Evolutionary conservation across 2,329 filamentous ascomycete species (phyloP).

Genomic region (Aspergillus terreus): DNA sequence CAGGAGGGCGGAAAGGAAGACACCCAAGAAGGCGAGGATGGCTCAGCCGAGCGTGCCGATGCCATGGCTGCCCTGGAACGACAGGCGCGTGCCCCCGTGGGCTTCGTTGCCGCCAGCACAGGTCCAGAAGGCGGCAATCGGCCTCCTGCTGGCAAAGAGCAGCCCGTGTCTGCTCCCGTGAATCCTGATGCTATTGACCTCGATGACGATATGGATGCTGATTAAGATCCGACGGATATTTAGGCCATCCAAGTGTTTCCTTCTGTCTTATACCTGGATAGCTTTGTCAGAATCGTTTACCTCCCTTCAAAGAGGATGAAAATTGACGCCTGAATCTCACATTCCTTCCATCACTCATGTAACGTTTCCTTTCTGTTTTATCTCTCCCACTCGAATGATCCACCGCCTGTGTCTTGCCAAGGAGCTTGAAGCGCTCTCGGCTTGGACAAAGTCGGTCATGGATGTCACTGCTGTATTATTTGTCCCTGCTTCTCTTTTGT

Average conservation of each 20-base stretch:
- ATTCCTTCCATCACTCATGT: constrained; percentile 1
- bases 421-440: too few relatives aligned
- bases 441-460: neutral
- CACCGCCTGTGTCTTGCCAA: neutral
- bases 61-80: constrained; percentile 87
- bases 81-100: constrained; percentile 80
- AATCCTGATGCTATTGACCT: constrained; percentile 89
- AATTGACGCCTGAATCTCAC: neutral
- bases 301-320: neutral
- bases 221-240: constrained; percentile 14
- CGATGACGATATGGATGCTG: constrained; percentile 54
- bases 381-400: neutral
- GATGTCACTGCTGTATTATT: constrained; percentile 1
- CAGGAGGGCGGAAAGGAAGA: constrained; percentile 31
- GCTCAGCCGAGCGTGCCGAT: constrained; percentile 56
- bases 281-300: neutral
- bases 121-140: constrained; percentile 63
- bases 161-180: constrained; percentile 42
- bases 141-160: constrained; percentile 30
- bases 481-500: constrained; percentile 1
- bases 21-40: constrained; percentile 42
- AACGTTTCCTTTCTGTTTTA: constrained; percentile 6
- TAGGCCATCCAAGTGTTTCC: neutral
- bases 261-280: constrained; percentile 7
- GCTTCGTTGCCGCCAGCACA: constrained; percentile 84